Conservation (phyloP, 768 basidiomycete species). For the Pisolithus albus region DNA sequence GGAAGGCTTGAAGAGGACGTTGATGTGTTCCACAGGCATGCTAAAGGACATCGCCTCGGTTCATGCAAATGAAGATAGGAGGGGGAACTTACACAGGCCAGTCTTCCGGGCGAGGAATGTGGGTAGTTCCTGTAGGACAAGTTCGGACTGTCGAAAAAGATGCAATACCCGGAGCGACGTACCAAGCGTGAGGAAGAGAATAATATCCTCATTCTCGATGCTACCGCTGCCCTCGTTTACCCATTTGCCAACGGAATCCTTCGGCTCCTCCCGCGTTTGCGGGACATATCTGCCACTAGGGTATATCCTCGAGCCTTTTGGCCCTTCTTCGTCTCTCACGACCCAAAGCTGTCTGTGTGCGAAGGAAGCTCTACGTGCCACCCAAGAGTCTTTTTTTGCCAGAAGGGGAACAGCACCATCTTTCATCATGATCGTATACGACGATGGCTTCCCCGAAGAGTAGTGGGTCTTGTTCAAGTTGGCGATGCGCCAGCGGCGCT, state of each 20-base stretch:
- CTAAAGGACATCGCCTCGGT: slow-evolving; percentile 29
- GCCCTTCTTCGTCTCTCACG: slow-evolving; percentile 61
- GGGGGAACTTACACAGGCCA: slow-evolving; percentile 68
- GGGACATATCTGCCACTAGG: slow-evolving; percentile 85
- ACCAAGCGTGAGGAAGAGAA: slow-evolving; percentile 73
- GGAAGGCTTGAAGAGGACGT: slow-evolving; percentile 67
- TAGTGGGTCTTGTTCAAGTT: slow-evolving; percentile 68
- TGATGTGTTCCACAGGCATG: slow-evolving; percentile 77
- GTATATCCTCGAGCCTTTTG: slow-evolving; percentile 60
- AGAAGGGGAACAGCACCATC: slow-evolving; percentile 66
- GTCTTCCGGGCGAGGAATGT: slow-evolving; percentile 81
- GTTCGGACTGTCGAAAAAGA: neutral
- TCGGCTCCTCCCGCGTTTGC: slow-evolving; percentile 64
- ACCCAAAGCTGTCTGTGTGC: slow-evolving; percentile 75
- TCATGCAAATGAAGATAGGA: neutral
- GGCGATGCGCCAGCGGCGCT: slow-evolving; percentile 79
- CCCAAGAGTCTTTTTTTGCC: slow-evolving; percentile 59
- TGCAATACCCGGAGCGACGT: slow-evolving; percentile 15
- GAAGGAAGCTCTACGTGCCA: slow-evolving; percentile 65
- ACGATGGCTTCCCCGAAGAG: slow-evolving; percentile 57
- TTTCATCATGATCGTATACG: slow-evolving; percentile 67
- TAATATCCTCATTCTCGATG: slow-evolving; percentile 71
- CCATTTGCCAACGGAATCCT: slow-evolving; percentile 73
- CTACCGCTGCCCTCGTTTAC: slow-evolving; percentile 49
- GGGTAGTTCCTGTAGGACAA: slow-evolving; percentile 50